These are phyloP conservation scores for Polyporus arcularius DNA, from an alignment of 768 basidiomycete genomes.

Conservation along the genomic window DNA sequence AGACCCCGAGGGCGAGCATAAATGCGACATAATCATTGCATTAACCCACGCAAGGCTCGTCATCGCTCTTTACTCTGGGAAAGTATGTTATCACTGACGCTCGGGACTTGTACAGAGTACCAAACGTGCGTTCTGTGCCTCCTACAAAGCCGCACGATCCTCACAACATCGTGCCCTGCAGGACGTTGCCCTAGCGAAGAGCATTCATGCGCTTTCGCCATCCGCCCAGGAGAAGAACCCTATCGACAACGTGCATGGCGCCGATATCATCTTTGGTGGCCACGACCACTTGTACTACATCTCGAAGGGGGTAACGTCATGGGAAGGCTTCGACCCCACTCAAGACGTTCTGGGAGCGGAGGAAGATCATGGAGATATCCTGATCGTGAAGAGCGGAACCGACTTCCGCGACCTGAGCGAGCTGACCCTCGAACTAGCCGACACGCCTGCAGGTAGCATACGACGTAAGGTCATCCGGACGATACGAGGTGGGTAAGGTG, in stretches of 20 bases:
- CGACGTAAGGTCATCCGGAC: slow-evolving; percentile 63
- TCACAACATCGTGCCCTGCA: slow-evolving; percentile 29
- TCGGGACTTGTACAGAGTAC: slow-evolving; percentile 25
- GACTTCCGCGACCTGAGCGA: slow-evolving; percentile 90
- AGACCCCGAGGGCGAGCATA: slow-evolving; percentile 65
- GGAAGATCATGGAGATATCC: slow-evolving; percentile 66
- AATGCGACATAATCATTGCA: slow-evolving; percentile 82
- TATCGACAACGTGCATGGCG: slow-evolving; percentile 64
- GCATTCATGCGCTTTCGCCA: slow-evolving; percentile 61
- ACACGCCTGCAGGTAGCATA: slow-evolving; percentile 61
- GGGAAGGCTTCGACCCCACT: slow-evolving; percentile 64
- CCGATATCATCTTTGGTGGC: slow-evolving; percentile 83
- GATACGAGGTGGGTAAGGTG: slow-evolving; percentile 51
- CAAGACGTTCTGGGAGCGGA: slow-evolving; percentile 64
- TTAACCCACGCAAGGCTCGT: slow-evolving; percentile 78
- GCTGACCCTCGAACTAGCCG: slow-evolving; percentile 59
- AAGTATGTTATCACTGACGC: neutral
- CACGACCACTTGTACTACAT: slow-evolving; percentile 87
- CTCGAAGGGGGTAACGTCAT: slow-evolving; percentile 61
- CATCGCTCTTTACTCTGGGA: neutral
- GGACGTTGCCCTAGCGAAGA: slow-evolving; percentile 74
- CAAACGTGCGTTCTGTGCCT: slow-evolving; percentile 27
- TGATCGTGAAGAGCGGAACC: slow-evolving; percentile 84
- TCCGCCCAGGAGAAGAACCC: slow-evolving; percentile 44
- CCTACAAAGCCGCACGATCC: neutral